Evolutionary conservation across 78 protist species (phyloP).

Genomic region (Tieghemostelium lacteum): DNA sequence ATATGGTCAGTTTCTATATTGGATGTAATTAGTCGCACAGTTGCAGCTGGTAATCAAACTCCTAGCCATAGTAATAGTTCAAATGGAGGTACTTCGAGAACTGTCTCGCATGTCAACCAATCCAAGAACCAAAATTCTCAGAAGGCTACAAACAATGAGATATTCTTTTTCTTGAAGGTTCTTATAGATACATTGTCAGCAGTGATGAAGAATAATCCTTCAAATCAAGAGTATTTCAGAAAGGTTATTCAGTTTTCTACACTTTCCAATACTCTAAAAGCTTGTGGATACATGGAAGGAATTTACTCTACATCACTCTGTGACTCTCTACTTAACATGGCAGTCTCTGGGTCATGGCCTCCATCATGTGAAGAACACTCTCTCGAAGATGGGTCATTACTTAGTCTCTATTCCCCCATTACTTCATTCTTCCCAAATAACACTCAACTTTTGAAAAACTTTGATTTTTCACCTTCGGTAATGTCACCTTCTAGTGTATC

Average conservation of each 20-base stretch:
- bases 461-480: not conserved
- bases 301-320: conserved; percentile 42
- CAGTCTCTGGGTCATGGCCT: conserved; percentile 76
- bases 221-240: conserved; percentile 38
- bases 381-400: conserved; percentile 72
- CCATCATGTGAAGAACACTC: conserved; percentile 79
- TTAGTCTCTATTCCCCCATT: conserved; percentile 52
- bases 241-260: conserved; percentile 39
- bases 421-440: conserved; percentile 54
- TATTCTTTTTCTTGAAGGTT: conserved; percentile 71
- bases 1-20: conserved; percentile 77
- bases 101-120: not conserved
- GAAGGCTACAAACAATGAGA: conserved; percentile 20
- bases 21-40: conserved; percentile 60
- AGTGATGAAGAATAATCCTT: conserved; percentile 69
- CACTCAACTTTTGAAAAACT: not conserved
- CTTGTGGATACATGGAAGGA: conserved; percentile 74
- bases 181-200: conserved; percentile 71
- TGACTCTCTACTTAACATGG: conserved; percentile 67
- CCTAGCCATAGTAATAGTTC: not conserved
- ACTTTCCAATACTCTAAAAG: conserved; percentile 29
- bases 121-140: too few species aligned
- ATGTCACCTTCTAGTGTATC: not conserved
- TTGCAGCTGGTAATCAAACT: not conserved
- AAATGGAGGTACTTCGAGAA: not conserved